Conservation (phyloP, 805 yeast genomes). For the Suhomyces sp. region DNA sequence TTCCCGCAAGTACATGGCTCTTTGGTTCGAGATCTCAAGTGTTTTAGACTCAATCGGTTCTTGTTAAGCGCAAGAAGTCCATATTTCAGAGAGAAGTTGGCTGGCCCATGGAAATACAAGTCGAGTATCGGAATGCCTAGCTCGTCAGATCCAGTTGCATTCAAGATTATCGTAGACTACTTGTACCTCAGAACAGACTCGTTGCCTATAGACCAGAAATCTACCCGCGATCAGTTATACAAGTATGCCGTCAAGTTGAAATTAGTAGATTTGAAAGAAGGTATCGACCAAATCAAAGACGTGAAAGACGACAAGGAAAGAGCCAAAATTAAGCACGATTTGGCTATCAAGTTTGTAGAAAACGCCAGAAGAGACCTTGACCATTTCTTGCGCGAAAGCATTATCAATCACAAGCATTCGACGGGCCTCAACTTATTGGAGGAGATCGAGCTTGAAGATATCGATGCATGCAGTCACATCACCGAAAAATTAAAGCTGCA, state of each 20-base stretch:
- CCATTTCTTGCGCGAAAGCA: conserved; percentile 18
- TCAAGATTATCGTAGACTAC: conserved; percentile 27
- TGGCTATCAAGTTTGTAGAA: conserved; percentile 31
- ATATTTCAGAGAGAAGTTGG: conserved; percentile 20
- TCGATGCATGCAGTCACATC: conserved; percentile 17
- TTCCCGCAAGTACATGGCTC: conserved; percentile 17
- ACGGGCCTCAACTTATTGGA: conserved; percentile 14
- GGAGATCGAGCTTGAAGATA: conserved; percentile 32
- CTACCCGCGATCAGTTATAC: conserved; percentile 17
- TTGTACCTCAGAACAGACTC: conserved; percentile 31
- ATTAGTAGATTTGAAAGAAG: conserved; percentile 35
- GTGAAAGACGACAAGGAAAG: conserved; percentile 17
- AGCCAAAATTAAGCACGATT: conserved; percentile 29
- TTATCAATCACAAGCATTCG: not conserved
- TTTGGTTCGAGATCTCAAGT: conserved; percentile 9
- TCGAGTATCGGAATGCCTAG: conserved; percentile 16
- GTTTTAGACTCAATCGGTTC: conserved; percentile 26
- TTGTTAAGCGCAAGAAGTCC: conserved; percentile 34
- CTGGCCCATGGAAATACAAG: conserved; percentile 19
- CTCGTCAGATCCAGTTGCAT: conserved; percentile 14
- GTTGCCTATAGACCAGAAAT: conserved; percentile 24
- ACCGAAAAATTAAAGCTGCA: conserved; percentile 17
- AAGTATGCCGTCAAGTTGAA: conserved; percentile 31
- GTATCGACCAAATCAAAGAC: conserved; percentile 26
- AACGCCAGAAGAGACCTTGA: conserved; percentile 33